phyloP scores from a whole-genome alignment of 139 green algal species.

The Picochlorum sp. region DNA sequence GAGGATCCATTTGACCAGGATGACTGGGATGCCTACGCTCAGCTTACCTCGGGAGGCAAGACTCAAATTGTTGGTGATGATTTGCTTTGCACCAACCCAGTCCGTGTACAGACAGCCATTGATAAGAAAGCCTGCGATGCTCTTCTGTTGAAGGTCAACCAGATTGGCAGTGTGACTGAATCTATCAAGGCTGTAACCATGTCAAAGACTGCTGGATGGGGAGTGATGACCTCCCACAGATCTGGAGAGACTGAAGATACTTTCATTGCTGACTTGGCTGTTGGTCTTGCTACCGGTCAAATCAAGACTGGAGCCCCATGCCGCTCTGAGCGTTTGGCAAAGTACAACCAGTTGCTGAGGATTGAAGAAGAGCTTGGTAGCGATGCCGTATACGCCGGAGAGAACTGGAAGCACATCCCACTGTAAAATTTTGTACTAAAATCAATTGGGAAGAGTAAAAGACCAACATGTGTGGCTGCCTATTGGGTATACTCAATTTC shows the following conservation, averaged over 20 bases:
- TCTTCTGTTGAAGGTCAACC: slow-evolving; percentile 86
- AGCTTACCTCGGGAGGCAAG: slow-evolving; percentile 58
- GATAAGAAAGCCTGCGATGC: slow-evolving; percentile 91
- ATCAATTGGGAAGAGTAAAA: too few species aligned
- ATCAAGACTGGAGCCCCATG: slow-evolving; percentile 99
- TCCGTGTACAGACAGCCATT: slow-evolving; percentile 81
- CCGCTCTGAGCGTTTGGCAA: slow-evolving; percentile 87
- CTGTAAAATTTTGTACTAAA: background rate
- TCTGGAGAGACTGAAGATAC: slow-evolving; percentile 93
- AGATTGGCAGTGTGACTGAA: slow-evolving; percentile 90
- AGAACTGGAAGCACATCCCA: slow-evolving; percentile 51
- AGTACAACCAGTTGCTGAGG: slow-evolving; percentile 97
- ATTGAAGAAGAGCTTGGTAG: slow-evolving; percentile 91
- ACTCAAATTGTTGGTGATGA: slow-evolving; percentile 96
- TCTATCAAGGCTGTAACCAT: slow-evolving; percentile 89
- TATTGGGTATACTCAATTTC: too few species aligned
- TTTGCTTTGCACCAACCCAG: slow-evolving; percentile 95
- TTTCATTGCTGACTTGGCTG: slow-evolving; percentile 97
- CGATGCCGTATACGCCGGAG: slow-evolving; percentile 66
- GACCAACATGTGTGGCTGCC: too few species aligned
- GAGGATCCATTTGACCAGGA: slow-evolving; percentile 99
- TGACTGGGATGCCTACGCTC: slow-evolving; percentile 76
- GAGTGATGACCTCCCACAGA: slow-evolving; percentile 91
- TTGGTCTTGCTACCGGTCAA: slow-evolving; percentile 92
- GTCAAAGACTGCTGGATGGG: slow-evolving; percentile 90